phyloP scores from a whole-genome alignment of 2,329 filamentous ascomycete genomes.

The Fusarium chlamydosporum region DNA sequence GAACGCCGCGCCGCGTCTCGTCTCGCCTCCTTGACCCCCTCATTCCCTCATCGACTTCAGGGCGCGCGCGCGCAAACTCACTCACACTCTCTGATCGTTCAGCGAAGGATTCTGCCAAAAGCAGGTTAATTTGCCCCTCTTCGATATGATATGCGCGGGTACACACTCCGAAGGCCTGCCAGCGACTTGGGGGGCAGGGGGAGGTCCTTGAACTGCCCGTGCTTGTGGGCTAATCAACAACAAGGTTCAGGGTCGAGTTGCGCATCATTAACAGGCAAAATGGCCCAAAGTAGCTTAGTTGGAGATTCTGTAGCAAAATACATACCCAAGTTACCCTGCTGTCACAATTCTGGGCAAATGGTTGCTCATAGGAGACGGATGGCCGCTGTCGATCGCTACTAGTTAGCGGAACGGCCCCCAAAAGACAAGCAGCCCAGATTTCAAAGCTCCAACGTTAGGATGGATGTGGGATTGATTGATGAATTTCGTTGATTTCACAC shows the following conservation, averaged over 20 bases:
- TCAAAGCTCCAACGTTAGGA: neutral
- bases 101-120: constrained; percentile 33
- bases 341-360: constrained; percentile 7
- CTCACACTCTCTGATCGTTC: constrained; percentile 2
- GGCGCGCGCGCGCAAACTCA: constrained; percentile 14
- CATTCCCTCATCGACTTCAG: constrained; percentile 21
- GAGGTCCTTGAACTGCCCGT: constrained; percentile 14
- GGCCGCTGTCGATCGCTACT: constrained; percentile 25
- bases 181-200: neutral
- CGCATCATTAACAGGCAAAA: constrained; percentile 36
- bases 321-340: no score
- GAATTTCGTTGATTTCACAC: constrained; percentile 6
- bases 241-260: constrained; percentile 20
- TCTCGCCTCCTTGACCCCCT: neutral
- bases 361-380: neutral
- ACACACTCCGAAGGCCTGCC: constrained; percentile 27
- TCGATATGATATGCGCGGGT: constrained; percentile 17
- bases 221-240: constrained; percentile 19
- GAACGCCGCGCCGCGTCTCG: constrained; percentile 10
- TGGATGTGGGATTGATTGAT: neutral
- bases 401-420: constrained; percentile 24
- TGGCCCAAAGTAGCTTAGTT: constrained; percentile 7
- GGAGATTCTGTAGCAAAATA: neutral
- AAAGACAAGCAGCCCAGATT: neutral
- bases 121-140: constrained; percentile 40